Conservation (phyloP, 352 stramenopile genomes). For the Pythium aristosporum region DNA sequence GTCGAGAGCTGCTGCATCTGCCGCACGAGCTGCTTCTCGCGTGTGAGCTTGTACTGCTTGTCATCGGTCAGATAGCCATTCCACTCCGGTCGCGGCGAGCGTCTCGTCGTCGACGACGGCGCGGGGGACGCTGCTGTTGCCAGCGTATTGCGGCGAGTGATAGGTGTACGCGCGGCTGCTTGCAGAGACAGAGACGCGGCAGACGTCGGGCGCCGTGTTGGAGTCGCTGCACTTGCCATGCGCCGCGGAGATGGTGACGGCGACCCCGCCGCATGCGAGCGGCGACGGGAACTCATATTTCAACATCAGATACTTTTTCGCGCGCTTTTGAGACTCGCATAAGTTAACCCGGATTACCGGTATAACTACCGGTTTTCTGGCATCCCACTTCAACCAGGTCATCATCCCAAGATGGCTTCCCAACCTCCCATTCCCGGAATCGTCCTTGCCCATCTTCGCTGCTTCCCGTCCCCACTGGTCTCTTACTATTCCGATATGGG, state of each 20-base stretch:
- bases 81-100: slow-evolving; percentile 39
- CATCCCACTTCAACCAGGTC: not conserved
- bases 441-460: not conserved
- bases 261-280: not conserved
- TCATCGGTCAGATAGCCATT: slow-evolving; percentile 56
- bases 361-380: not conserved
- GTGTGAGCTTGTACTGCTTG: slow-evolving; percentile 44
- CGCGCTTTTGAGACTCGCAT: slow-evolving; percentile 6
- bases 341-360: slow-evolving; percentile 3
- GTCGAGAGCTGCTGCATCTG: slow-evolving; percentile 26
- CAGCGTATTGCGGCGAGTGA: not conserved
- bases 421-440: no score
- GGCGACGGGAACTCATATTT: slow-evolving; percentile 1
- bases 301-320: not conserved
- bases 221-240: not conserved
- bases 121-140: not conserved
- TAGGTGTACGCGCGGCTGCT: not conserved
- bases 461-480: not conserved
- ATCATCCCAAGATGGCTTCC: not conserved
- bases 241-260: not conserved
- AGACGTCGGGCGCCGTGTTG: not conserved
- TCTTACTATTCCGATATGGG: not conserved
- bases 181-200: not conserved
- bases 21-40: slow-evolving; percentile 32
- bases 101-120: not conserved